phyloP scores from a whole-genome alignment of 495 filamentous ascomycete species.

The Penicillium simplicissimum region DNA sequence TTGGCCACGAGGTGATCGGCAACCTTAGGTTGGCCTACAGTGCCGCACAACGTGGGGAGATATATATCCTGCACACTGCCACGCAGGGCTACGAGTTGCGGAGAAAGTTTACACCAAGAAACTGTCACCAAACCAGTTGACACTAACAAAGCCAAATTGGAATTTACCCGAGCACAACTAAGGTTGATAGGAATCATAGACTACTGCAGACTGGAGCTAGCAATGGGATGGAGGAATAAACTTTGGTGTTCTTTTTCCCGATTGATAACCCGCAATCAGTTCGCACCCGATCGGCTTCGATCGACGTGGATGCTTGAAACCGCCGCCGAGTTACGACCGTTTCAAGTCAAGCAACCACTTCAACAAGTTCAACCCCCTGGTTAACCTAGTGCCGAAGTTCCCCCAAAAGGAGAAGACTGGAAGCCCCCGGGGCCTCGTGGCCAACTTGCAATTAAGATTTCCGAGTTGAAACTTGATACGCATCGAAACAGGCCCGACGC shows the following conservation, averaged over 20 bases:
- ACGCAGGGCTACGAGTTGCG: not conserved
- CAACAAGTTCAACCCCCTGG: not conserved
- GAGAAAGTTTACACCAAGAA: conserved; percentile 1
- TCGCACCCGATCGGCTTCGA: not conserved
- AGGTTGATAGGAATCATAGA: conserved; percentile 11
- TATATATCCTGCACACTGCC: conserved; percentile 4
- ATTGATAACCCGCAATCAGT: conserved; percentile 10
- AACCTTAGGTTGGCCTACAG: not conserved
- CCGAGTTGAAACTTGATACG: conserved; percentile 4
- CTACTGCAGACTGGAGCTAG: conserved; percentile 6
- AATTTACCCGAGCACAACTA: conserved; percentile 16
- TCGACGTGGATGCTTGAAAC: conserved; percentile 26
- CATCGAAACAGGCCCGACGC: conserved; percentile 9
- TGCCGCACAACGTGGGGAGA: not conserved
- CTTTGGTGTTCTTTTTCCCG: not conserved
- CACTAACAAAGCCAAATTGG: conserved; percentile 1
- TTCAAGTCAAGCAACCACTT: conserved; percentile 19
- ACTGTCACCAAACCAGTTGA: not conserved
- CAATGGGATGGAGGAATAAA: not conserved
- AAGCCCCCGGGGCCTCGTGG: not conserved
- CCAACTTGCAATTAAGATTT: not conserved
- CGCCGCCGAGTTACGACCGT: conserved; percentile 24
- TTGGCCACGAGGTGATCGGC: not conserved
- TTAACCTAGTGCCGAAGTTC: not conserved
- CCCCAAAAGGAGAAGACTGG: not conserved